A percentile compares a stretch with the other conserved stretches of the same genome.
Evolutionary conservation across 2,329 filamentous ascomycete genomes (phyloP).

Genomic region (Coniochaeta ligniaria): DNA sequence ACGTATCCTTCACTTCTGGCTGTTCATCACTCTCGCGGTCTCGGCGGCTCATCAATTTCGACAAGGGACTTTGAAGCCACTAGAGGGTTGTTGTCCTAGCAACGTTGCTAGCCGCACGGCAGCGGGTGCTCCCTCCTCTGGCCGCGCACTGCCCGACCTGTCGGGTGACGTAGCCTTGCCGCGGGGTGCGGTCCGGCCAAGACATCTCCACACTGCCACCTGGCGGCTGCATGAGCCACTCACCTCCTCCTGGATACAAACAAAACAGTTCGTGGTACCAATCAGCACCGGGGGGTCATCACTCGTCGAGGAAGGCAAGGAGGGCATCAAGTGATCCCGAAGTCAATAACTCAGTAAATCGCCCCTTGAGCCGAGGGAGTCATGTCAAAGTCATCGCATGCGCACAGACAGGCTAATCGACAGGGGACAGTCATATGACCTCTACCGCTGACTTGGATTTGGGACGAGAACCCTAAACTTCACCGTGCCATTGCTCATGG

Average conservation of each 20-base stretch:
- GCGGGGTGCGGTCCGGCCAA: background rate
- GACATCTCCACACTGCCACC: background rate
- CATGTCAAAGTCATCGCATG: background rate
- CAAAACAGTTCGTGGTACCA: background rate
- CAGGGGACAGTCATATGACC: background rate
- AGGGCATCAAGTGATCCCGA: too few relatives aligned
- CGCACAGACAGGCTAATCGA: background rate
- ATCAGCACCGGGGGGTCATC: background rate
- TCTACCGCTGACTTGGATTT: background rate
- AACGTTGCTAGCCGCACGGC: background rate
- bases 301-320: background rate
- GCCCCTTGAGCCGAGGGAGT: background rate
- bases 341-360: too few relatives aligned
- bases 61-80: too few relatives aligned
- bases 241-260: too few relatives aligned
- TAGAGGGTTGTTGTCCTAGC: too few relatives aligned
- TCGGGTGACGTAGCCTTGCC: conserved; percentile 3
- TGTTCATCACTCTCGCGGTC: background rate
- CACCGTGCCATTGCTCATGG: background rate
- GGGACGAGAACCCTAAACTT: background rate
- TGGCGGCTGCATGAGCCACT: background rate
- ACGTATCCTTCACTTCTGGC: too few relatives aligned
- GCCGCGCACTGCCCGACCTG: background rate
- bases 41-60: background rate
- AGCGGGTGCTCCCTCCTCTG: conserved; percentile 3